Base-by-base conservation (phyloP, 2,329 filamentous ascomycete genomes). In the Colletotrichum cereale region DNA sequence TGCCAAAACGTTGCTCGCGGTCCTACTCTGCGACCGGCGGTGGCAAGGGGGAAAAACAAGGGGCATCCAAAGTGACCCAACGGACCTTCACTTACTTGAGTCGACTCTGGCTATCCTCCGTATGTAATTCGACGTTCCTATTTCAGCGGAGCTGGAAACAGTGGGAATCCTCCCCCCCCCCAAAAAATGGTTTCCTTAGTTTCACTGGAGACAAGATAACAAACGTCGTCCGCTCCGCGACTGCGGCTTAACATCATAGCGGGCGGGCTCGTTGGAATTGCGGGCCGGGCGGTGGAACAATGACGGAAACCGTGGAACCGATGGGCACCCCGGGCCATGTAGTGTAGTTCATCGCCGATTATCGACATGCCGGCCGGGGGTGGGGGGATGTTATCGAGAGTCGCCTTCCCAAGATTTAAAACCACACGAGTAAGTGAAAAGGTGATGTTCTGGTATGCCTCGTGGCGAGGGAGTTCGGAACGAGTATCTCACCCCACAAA, bases 251-350 rank as follows among this genome's bases (percentile, higher is more conserved):
- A 72, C 65, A 72, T 72, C 69, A 72, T 72, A 47, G 5, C 18
- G 5, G 1, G 34, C 31, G 47, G 44, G 6, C 44, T 31, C 10
- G n/a, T 10, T 29, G 47, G 47, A 55, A 40, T 60, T 64, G 65
- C 65, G 69, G 69, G 65, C 64, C 69, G n/a, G n/a, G 3, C 12
- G 44, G 68, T 68, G 68, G 44, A 48, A 71, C 65, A 48, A 64
- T 72, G 69, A 72, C 65, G 69, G 69, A 64, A 55, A 55, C 58
- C 65, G 63, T 72, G 65, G 69, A 60, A 44, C 64, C 16, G 21
- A 42, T 48, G 42, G 31, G 52, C 52, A 48, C 58, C 26, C 52
- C 47, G 68, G 44, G 65, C 65, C 44, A 48, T 52, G 50, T 47
- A 42, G 53, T 62, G 2, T 36, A 53, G 42, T 53, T 5, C 48